These are phyloP conservation scores for Castanea sativa DNA, from an alignment of 306 rosid genomes.

Conservation along the genomic window DNA sequence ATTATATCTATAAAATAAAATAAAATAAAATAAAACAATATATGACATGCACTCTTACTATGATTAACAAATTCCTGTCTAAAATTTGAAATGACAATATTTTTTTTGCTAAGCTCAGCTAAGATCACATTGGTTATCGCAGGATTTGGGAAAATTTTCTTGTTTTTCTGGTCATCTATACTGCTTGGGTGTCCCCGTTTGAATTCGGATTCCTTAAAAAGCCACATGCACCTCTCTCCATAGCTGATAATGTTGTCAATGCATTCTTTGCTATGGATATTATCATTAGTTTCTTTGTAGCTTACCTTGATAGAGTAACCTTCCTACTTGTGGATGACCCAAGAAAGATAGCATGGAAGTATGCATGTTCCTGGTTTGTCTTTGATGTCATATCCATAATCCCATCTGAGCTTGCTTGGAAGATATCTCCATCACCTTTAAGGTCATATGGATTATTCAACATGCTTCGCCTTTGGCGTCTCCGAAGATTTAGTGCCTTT, in stretches of 20 bases:
- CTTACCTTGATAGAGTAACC: slow-evolving; percentile 67
- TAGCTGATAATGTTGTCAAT: slow-evolving; percentile 73
- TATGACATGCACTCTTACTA: too few species aligned
- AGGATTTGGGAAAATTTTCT: slow-evolving; percentile 84
- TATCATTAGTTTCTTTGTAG: slow-evolving; percentile 82
- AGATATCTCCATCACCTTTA: slow-evolving; percentile 49
- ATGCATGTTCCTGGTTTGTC: slow-evolving; percentile 59
- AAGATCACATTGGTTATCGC: slow-evolving; percentile 8
- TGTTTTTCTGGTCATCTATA: slow-evolving; percentile 65
- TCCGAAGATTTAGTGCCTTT: slow-evolving; percentile 81
- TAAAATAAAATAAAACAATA: not conserved
- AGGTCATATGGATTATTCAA: slow-evolving; percentile 73
- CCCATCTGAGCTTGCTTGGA: slow-evolving; percentile 70
- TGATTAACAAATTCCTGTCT: not conserved
- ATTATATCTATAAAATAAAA: not conserved
- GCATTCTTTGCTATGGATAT: slow-evolving; percentile 76
- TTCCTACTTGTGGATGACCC: slow-evolving; percentile 64
- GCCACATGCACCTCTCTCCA: slow-evolving; percentile 61
- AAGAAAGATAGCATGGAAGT: slow-evolving; percentile 65
- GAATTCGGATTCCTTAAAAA: slow-evolving; percentile 80
- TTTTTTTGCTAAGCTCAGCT: slow-evolving; percentile 12
- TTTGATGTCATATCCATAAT: slow-evolving; percentile 76
- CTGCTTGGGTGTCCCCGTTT: slow-evolving; percentile 97
- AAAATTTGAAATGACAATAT: not conserved
- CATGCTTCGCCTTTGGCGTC: slow-evolving; percentile 98